Evolutionary conservation across 495 filamentous ascomycete species (phyloP).

Genomic region (Daldinia loculata): DNA sequence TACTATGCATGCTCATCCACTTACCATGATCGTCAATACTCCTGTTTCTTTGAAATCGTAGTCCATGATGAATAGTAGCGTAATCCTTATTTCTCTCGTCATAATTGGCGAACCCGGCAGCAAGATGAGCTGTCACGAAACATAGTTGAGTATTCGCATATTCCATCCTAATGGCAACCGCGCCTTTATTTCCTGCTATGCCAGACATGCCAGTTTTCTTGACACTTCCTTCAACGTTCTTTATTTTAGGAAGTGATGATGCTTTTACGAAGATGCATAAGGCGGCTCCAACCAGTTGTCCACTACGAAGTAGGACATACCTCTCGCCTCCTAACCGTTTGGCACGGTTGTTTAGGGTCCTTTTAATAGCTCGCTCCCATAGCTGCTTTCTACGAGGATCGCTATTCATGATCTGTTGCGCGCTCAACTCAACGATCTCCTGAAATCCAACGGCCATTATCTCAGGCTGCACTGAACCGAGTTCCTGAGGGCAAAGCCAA

Average conservation of each 20-base stretch:
- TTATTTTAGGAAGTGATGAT: constrained; percentile 78
- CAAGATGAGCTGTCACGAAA: constrained; percentile 96
- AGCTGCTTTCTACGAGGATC: constrained; percentile 83
- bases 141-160: constrained; percentile 93
- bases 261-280: constrained; percentile 88
- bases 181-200: constrained; percentile 97
- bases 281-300: constrained; percentile 94
- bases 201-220: constrained; percentile 99
- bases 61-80: constrained; percentile 82
- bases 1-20: constrained; percentile 12
- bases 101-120: constrained; percentile 96
- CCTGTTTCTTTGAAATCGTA: constrained; percentile 89
- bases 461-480: constrained; percentile 67
- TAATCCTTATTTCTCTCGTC: constrained; percentile 96
- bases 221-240: constrained; percentile 93
- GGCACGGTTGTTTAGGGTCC: constrained; percentile 77
- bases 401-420: constrained; percentile 99
- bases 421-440: constrained; percentile 95
- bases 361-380: constrained; percentile 86
- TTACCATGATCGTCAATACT: constrained; percentile 85
- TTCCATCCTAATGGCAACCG: constrained; percentile 95
- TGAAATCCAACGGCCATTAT: constrained; percentile 93
- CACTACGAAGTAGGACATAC: constrained; percentile 89
- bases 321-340: constrained; percentile 68
- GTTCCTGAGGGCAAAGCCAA: constrained; percentile 75